A percentile compares a stretch with the other conserved stretches of the same genome.
Conservation (phyloP, 1,139 yeast species). For the Blastobotrys capitulatus region DNA sequence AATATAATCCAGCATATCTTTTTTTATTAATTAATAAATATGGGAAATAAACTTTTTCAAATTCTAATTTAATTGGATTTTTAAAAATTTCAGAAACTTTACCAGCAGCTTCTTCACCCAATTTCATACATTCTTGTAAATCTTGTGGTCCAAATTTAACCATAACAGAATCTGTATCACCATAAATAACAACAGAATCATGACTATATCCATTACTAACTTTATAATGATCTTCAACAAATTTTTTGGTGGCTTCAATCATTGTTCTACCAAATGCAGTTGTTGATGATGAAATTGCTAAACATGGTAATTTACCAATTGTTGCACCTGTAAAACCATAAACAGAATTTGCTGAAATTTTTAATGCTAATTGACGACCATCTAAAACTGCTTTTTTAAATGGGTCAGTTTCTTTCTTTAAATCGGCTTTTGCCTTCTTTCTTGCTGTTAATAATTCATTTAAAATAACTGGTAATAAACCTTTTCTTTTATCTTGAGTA, state of each 20-base stretch:
- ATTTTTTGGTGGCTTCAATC: slow-evolving; percentile 88
- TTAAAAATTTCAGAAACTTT: slow-evolving; percentile 73
- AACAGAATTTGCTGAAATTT: slow-evolving; percentile 96
- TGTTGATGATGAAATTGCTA: slow-evolving; percentile 91
- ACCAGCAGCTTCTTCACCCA: slow-evolving; percentile 93
- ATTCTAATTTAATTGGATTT: slow-evolving; percentile 88
- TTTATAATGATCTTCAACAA: slow-evolving; percentile 74
- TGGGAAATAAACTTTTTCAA: slow-evolving; percentile 95
- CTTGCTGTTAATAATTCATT: slow-evolving; percentile 87
- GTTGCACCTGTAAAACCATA: slow-evolving; percentile 99
- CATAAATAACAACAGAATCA: slow-evolving; percentile 90
- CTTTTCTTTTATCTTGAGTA: slow-evolving; percentile 63
- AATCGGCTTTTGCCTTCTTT: slow-evolving; percentile 84
- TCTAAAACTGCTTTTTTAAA: slow-evolving; percentile 89
- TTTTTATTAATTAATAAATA: slow-evolving; percentile 90
- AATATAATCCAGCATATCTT: slow-evolving; percentile 93
- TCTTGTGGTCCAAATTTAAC: slow-evolving; percentile 91
- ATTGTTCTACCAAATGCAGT: slow-evolving; percentile 95
- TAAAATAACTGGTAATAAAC: slow-evolving; percentile 86
- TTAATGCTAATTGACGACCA: slow-evolving; percentile 95
- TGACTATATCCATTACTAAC: slow-evolving; percentile 73
- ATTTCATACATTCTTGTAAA: slow-evolving; percentile 74
- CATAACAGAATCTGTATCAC: slow-evolving; percentile 99
- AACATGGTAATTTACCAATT: slow-evolving; percentile 91
- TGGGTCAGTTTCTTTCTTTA: slow-evolving; percentile 91